Evolutionary conservation across 176 grass and related monocot genomes (phyloP), one percentile per base, ranked within the genome.

Genomic region (Avena sativa): DNA sequence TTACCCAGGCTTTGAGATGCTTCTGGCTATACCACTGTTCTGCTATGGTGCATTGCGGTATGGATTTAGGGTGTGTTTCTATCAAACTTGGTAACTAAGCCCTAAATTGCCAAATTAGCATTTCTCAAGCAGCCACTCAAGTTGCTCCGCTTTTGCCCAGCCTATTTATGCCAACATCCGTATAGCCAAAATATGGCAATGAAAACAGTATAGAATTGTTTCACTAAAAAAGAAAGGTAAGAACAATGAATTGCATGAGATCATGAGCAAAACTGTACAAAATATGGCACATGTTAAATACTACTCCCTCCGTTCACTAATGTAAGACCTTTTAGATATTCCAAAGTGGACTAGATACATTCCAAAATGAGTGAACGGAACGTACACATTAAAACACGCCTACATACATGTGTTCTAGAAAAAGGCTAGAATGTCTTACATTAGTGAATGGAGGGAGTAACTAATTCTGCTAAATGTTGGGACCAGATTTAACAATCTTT

Each of bases 231-330:
- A 32, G 10, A 75, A 75, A 51, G 70, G 40, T 25, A 75, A 26
- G 21, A 51, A 50, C 46, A 15, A 75, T 75, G 5, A 75, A 75
- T 47, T 75, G 21, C 15, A 51, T 75, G 72, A 75, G 46, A 51
- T 51, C 3, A 0, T 14, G 47, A 74, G 44, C 12, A 74, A 12
- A 74, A 75, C 3, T 47, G 4, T 52, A 17, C 23, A 75, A 75
- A 50, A 52, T 23, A 74, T 30, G 72, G 13, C 23, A 28, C 72
- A 52, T 75, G 47, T 51, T 7, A 15, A 26, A 16, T 75, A 75
- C 72, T 75, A 25, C 59, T 14, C 12, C 53, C 47, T 48, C 9
- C 9, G 47, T 48, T 48, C 47, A 43, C 40, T 43, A 43, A 43
- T 43, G 6, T 43, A 43, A 43, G 40, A 43, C 40, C 40, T 43